These are phyloP conservation scores for Scleroderma citrinum DNA, from an alignment of 768 basidiomycete genomes.

Conservation along the genomic window DNA sequence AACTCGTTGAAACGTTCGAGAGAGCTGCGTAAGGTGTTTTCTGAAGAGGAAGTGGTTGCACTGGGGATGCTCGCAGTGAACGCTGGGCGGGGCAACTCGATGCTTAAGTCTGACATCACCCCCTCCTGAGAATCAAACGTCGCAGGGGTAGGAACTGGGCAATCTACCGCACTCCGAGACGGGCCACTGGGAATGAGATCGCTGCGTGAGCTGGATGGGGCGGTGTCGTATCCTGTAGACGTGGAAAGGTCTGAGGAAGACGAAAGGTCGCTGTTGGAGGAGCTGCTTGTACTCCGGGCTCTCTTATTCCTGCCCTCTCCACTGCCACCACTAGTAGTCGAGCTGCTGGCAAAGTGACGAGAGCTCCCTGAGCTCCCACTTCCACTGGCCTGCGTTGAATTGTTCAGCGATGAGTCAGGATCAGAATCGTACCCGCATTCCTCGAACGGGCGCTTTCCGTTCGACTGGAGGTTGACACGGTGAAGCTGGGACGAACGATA, in stretches of 20 bases:
- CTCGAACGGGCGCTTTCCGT: constrained; percentile 29
- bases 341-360: constrained; percentile 8
- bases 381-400: constrained; percentile 19
- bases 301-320: constrained; percentile 52
- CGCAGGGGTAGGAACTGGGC: constrained; percentile 23
- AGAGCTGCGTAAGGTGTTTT: constrained; percentile 38
- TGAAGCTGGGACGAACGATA: constrained; percentile 20
- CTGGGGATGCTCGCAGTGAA: constrained; percentile 9
- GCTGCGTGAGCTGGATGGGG: constrained; percentile 31
- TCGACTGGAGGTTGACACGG: constrained; percentile 20
- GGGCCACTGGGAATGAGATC: constrained; percentile 19
- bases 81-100: constrained; percentile 15
- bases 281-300: constrained; percentile 49
- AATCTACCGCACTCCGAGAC: constrained; percentile 9
- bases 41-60: constrained; percentile 14
- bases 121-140: constrained; percentile 45
- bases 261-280: constrained; percentile 32
- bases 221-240: constrained; percentile 32
- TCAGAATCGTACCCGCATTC: constrained; percentile 31
- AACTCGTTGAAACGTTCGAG: constrained; percentile 50
- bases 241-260: constrained; percentile 29
- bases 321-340: constrained; percentile 21
- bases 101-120: constrained; percentile 40
- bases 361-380: constrained; percentile 17
- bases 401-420: constrained; percentile 23